These are phyloP conservation scores for Blastobotrys proliferans DNA, from an alignment of 1,139 yeast genomes.

Conservation along the genomic window DNA sequence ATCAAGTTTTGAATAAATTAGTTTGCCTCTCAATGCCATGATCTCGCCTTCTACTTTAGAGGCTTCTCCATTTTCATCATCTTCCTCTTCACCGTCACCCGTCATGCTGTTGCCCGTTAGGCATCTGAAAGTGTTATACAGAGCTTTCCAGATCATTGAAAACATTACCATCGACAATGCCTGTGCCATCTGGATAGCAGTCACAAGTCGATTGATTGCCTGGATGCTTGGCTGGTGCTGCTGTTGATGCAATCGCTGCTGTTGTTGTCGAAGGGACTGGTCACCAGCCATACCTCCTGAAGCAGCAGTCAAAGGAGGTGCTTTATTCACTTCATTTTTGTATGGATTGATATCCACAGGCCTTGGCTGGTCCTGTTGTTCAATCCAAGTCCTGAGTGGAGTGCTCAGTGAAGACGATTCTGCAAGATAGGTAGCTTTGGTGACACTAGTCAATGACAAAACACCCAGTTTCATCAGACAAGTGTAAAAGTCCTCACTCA, in stretches of 20 bases:
- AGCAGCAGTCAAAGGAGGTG: not conserved
- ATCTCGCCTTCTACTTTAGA: slow-evolving; percentile 14
- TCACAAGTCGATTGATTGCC: slow-evolving; percentile 18
- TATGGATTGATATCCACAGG: slow-evolving; percentile 15
- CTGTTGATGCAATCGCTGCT: too few species aligned
- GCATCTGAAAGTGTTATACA: slow-evolving; percentile 4
- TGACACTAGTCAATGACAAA: slow-evolving; percentile 61
- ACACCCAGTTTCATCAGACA: slow-evolving; percentile 57
- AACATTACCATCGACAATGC: slow-evolving; percentile 15
- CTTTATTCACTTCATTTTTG: slow-evolving; percentile 18
- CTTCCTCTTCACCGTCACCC: slow-evolving; percentile 3
- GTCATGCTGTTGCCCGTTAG: not conserved
- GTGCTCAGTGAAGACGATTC: slow-evolving; percentile 51
- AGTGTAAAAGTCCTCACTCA: slow-evolving; percentile 63
- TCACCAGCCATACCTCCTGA: too few species aligned
- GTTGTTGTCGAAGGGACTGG: too few species aligned
- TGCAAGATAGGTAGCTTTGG: slow-evolving; percentile 59
- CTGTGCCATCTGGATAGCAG: slow-evolving; percentile 22
- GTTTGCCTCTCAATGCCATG: slow-evolving; percentile 15
- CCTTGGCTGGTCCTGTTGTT: slow-evolving; percentile 24
- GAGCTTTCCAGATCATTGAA: slow-evolving; percentile 12
- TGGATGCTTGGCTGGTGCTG: too few species aligned
- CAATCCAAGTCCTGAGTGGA: slow-evolving; percentile 59
- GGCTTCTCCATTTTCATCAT: slow-evolving; percentile 5
- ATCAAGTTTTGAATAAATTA: slow-evolving; percentile 19